Evolutionary conservation across 371 early-diverging fungal species (phyloP), one percentile per base, ranked within the genome.

Genomic region (Phascolomyces articulosus): DNA sequence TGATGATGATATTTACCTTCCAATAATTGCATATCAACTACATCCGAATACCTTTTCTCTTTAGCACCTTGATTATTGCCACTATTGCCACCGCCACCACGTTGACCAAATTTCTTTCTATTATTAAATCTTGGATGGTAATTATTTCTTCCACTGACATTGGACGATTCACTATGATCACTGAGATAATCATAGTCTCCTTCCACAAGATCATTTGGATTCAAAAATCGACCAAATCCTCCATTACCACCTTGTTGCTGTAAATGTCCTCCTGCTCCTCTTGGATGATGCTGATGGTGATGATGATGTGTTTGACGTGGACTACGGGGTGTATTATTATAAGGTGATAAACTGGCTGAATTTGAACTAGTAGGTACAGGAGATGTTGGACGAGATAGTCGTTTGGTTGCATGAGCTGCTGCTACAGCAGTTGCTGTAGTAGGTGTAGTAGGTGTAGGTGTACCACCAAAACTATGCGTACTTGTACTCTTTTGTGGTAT

Each of bases 31-130:
- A 93, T 80, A 73, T 93, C 92, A 28, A 93, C 87, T 15, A 79
- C 76, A 49, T 92, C 91, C 9, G 84, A 79, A 61, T 86, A 88
- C 64, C 90, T 92, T 77, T 91, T 92, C 26, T 92, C 90, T 66
- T 90, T 90, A 61, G 73, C 72, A 7, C 66, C 63, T 49, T 57
- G 66, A 44, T 44, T 44, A 7, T 44, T 44, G 47, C 40, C 69
- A 54, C 59, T 67, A 18, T 63, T 26, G 58, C 47, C 11, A 44
- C 44, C 44, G 23, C 51, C 51, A 47, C 60, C 51, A 49, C 47
- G 38, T 57, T 65, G 58, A 26, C 61, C 63, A 63, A 56, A 56
- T 21, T 44, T 47, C 60, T 69, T 68, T 51, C 62, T 72, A 34
- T 51, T 51, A 24, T 51, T 51, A 40, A n/a, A 48, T 27, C 24